Base-by-base conservation (phyloP, 1,284 basidiomycete genomes). In the Boletus mariae region DNA sequence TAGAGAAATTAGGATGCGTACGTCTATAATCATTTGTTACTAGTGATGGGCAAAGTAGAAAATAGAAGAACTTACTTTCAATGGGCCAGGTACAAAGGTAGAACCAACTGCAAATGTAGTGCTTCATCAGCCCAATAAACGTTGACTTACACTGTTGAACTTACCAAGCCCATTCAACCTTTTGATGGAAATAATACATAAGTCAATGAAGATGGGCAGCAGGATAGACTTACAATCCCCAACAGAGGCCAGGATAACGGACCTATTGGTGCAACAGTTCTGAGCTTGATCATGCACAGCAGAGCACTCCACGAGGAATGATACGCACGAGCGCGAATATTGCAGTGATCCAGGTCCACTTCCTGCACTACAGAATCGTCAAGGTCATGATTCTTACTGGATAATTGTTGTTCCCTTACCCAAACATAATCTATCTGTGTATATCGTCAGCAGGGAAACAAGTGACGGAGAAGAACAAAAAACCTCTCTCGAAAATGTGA, bases 171-270 rank as follows among this genome's bases (percentile, higher is more conserved):
- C n/a, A 17, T 0, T 2, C 9, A 50, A 5, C 12, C 57, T 58
- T 48, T 5, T 2, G 20, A 10, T 0, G 31, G 11, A 1, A 13
- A 8, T 7, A 23, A 15, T 32, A 5, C 1, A 10, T 38, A 13
- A 20, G 25, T 38, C 10, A 5, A 26, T 28, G 10, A 48, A 15
- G 7, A 20, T 17, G 17, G 17, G 11, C 1, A 13, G 29, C 11
- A 34, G n/a, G 0, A 23, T 35, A 23, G 10, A 51, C 59, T 3
- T 47, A 59, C 59, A 45, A 20, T 5, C 32, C 28, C 56, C 56
- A 56, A 35, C 23, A 54, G 26, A 64, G 31, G 2, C 60, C 62
- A 4, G 45, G 0, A 15, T 63, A 63, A 9, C 61, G 59, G 28
- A 59, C 44, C 59, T 60, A 45, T 15, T 13, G 15, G 7, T 7